A percentile compares a stretch with the other conserved stretches of the same genome.
phyloP scores from a whole-genome alignment of 129 eudicot genomes.

The Calendula officinalis region DNA sequence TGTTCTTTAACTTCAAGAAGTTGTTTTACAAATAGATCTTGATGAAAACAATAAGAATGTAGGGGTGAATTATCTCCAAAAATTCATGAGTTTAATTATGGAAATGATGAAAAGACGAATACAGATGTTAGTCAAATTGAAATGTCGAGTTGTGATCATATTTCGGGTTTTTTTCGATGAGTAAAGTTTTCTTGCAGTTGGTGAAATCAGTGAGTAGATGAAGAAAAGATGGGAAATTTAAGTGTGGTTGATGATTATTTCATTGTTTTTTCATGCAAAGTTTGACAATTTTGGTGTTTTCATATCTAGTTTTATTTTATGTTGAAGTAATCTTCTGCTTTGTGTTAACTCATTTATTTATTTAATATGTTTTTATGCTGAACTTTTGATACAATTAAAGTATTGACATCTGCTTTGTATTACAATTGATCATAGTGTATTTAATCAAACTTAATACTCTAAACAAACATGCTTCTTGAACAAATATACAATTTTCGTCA shows the following conservation, averaged over 20 bases:
- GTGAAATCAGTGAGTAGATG: conserved; percentile 89
- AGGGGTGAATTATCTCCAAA: conserved; percentile 75
- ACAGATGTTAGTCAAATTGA: conserved; percentile 39
- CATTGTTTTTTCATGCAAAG: conserved; percentile 17
- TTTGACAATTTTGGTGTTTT: conserved; percentile 29
- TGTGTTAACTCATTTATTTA: conserved; percentile 33
- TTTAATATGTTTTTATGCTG: conserved; percentile 33
- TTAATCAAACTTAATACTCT: no score
- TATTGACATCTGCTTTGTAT: conserved; percentile 11
- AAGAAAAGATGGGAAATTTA: no score
- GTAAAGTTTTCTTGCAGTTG: conserved; percentile 83
- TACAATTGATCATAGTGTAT: neutral
- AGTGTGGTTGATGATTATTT: no score
- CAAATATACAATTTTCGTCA: no score
- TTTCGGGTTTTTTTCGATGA: conserved; percentile 87
- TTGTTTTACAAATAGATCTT: conserved; percentile 58
- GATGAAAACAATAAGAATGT: conserved; percentile 82
- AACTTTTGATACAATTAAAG: conserved; percentile 4
- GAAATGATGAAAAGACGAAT: conserved; percentile 26
- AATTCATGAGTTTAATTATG: conserved; percentile 47
- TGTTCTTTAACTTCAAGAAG: conserved; percentile 86
- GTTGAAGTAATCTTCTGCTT: conserved; percentile 17
- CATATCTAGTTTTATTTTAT: conserved; percentile 25
- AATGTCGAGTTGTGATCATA: conserved; percentile 58
- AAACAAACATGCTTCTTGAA: no score